These are phyloP conservation scores for Laguncularia racemosa DNA, from an alignment of 345 rosid genomes.

Conservation along the genomic window DNA sequence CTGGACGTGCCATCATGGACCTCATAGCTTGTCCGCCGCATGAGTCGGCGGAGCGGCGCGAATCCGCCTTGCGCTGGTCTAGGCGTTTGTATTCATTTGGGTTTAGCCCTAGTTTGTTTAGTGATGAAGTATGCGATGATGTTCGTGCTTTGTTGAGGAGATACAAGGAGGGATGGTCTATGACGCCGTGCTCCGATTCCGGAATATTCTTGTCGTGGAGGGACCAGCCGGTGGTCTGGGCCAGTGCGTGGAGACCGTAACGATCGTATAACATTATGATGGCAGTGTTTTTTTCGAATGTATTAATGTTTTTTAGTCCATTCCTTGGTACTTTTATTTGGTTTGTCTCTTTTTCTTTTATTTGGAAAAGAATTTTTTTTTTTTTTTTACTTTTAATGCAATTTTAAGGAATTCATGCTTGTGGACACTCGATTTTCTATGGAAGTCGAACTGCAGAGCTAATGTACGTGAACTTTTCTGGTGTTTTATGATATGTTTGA, in stretches of 20 bases:
- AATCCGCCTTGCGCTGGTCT: slow-evolving; percentile 73
- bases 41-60: slow-evolving; percentile 69
- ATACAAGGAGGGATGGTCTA: slow-evolving; percentile 91
- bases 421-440: no score
- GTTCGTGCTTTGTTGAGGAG: slow-evolving; percentile 86
- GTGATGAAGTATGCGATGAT: slow-evolving; percentile 90
- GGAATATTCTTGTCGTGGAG: slow-evolving; percentile 95
- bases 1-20: slow-evolving; percentile 73
- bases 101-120: slow-evolving; percentile 35
- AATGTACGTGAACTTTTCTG: no score
- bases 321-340: no score
- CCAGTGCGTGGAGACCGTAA: slow-evolving; percentile 82
- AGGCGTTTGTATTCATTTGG: slow-evolving; percentile 52
- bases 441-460: no score
- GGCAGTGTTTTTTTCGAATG: no score
- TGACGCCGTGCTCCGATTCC: slow-evolving; percentile 56
- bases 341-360: no score
- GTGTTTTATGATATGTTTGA: no score
- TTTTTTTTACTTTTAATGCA: no score
- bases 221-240: slow-evolving; percentile 96
- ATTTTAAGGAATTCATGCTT: no score
- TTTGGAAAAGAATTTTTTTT: no score
- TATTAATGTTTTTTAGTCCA: no score
- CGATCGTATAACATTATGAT: background rate
- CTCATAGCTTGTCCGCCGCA: slow-evolving; percentile 66